Conservation (phyloP, 768 basidiomycete species). For the Sutorius australiensis region DNA sequence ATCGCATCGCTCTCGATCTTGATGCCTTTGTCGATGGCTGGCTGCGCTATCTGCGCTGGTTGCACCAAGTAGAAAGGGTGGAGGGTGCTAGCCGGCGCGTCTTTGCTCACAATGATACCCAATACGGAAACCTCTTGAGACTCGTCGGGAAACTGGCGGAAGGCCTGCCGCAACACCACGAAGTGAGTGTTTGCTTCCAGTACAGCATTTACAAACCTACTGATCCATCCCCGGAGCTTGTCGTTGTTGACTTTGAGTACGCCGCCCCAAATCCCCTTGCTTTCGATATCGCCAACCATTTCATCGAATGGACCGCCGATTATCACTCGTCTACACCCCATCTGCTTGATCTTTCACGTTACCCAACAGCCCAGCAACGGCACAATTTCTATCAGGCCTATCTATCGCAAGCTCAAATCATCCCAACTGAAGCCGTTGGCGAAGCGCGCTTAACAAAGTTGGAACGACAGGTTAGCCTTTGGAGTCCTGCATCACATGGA, state of each 20-base stretch:
- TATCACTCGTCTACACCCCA: conserved; percentile 75
- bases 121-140: conserved; percentile 88
- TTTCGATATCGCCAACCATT: conserved; percentile 96
- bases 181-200: conserved; percentile 44
- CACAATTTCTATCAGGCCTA: conserved; percentile 86
- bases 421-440: conserved; percentile 20
- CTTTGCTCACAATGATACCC: conserved; percentile 92
- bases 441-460: conserved; percentile 53
- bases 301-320: conserved; percentile 95
- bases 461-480: conserved; percentile 76
- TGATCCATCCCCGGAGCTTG: conserved; percentile 54
- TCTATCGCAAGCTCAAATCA: conserved; percentile 46
- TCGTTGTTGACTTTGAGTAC: conserved; percentile 98
- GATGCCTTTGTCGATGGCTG: conserved; percentile 61
- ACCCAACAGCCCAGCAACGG: conserved; percentile 72
- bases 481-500: conserved; percentile 88
- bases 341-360: conserved; percentile 55
- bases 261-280: conserved; percentile 88
- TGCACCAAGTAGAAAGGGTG: conserved; percentile 54
- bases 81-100: conserved; percentile 63
- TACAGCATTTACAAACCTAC: not conserved
- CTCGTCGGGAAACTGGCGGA: conserved; percentile 51
- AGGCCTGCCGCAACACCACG: conserved; percentile 68
- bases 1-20: conserved; percentile 58
- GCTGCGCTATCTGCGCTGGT: conserved; percentile 66